These are phyloP conservation scores for Halophytophthora polymorphica DNA, from an alignment of 352 stramenopile genomes.

Conservation along the genomic window DNA sequence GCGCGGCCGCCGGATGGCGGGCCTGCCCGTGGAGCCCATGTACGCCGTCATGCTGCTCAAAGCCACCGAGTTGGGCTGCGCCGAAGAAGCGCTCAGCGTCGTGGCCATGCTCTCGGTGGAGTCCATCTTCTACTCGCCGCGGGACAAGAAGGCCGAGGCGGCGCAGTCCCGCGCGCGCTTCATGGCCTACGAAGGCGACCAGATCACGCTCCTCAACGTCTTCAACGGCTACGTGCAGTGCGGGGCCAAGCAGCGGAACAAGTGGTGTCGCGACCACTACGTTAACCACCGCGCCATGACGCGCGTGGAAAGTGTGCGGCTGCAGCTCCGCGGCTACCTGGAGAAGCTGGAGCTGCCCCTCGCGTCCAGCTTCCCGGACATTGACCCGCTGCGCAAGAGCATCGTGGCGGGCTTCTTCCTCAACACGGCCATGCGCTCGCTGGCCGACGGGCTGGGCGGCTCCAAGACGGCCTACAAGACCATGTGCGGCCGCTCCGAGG, in stretches of 20 bases:
- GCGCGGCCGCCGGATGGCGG: slow-evolving; percentile 79
- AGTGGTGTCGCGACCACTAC: slow-evolving; percentile 87
- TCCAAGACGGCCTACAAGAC: slow-evolving; percentile 87
- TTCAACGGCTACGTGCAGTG: slow-evolving; percentile 77
- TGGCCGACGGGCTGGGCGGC: slow-evolving; percentile 54
- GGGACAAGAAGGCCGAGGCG: slow-evolving; percentile 81
- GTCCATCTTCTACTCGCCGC: slow-evolving; percentile 86
- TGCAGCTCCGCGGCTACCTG: slow-evolving; percentile 69
- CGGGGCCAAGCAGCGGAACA: slow-evolving; percentile 73
- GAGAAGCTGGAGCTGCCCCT: slow-evolving; percentile 69
- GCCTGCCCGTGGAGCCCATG: slow-evolving; percentile 87
- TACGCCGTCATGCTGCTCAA: slow-evolving; percentile 88
- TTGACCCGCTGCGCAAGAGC: slow-evolving; percentile 83
- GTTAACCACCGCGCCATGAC: slow-evolving; percentile 84
- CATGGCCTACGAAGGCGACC: slow-evolving; percentile 79
- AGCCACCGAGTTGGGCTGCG: slow-evolving; percentile 70
- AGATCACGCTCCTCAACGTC: slow-evolving; percentile 83
- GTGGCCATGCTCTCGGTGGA: slow-evolving; percentile 90
- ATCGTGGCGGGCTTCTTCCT: slow-evolving; percentile 88
- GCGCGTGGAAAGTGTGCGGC: slow-evolving; percentile 78
- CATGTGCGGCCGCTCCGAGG: slow-evolving; percentile 76
- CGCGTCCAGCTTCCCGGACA: slow-evolving; percentile 68
- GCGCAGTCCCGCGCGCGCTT: slow-evolving; percentile 78
- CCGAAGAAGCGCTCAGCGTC: slow-evolving; percentile 81
- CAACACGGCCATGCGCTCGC: slow-evolving; percentile 86